Conservation (phyloP, 441 rosid genomes). For the Populus tomentosa region DNA sequence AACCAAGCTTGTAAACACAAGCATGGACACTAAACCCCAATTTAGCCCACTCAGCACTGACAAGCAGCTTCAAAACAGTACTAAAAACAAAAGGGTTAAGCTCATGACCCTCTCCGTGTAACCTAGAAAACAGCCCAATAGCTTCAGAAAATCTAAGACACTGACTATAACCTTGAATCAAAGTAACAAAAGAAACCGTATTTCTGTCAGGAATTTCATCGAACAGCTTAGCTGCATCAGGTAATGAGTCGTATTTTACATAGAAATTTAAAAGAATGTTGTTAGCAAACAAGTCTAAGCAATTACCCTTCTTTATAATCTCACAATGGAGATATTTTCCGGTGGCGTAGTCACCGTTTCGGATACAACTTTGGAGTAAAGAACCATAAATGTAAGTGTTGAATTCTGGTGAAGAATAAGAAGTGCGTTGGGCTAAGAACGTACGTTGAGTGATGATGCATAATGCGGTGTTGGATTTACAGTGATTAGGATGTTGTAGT, state of each 20-base stretch:
- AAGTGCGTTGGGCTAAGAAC: not conserved
- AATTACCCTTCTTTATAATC: conserved; percentile 60
- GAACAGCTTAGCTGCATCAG: conserved; percentile 56
- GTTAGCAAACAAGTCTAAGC: conserved; percentile 67
- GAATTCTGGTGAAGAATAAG: conserved; percentile 12
- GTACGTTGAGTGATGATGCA: not conserved
- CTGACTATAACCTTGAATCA: conserved; percentile 43
- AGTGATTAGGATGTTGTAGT: conserved; percentile 4
- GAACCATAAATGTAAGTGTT: conserved; percentile 44
- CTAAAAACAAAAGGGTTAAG: conserved; percentile 82
- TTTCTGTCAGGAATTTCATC: conserved; percentile 71
- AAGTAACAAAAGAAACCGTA: conserved; percentile 65
- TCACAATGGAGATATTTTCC: conserved; percentile 60
- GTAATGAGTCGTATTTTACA: conserved; percentile 30
- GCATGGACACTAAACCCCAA: conserved; percentile 52
- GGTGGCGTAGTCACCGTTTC: conserved; percentile 32
- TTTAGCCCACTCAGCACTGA: conserved; percentile 48
- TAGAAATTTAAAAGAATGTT: conserved; percentile 65
- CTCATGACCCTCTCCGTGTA: conserved; percentile 73
- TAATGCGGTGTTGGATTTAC: not conserved
- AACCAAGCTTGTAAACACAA: conserved; percentile 59
- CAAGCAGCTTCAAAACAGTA: conserved; percentile 61
- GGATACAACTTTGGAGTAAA: conserved; percentile 64
- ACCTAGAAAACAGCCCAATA: conserved; percentile 38
- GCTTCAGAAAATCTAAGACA: conserved; percentile 38